These are phyloP conservation scores for Tricholomella constricta DNA, from an alignment of 768 basidiomycete genomes.

Conservation along the genomic window DNA sequence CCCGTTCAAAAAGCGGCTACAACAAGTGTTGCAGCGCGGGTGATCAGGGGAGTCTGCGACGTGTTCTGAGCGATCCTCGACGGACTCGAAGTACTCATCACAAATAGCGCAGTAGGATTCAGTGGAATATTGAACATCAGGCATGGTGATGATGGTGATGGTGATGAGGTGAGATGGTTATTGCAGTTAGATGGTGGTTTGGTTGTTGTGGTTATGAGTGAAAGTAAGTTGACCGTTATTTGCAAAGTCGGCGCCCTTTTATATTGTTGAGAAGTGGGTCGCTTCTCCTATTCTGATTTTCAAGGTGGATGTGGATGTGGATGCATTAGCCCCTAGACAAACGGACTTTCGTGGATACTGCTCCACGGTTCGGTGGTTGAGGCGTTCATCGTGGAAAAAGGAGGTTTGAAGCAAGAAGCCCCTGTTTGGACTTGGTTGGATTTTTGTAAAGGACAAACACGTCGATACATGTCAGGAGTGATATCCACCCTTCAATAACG, in stretches of 20 bases:
- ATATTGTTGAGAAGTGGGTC: background rate
- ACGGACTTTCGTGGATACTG: background rate
- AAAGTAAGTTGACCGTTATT: background rate
- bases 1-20: slow-evolving; percentile 19
- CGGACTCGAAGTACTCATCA: slow-evolving; percentile 21
- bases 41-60: slow-evolving; percentile 15
- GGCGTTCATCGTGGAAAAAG: background rate
- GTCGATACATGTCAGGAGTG: too few relatives aligned
- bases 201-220: background rate
- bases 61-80: slow-evolving; percentile 17
- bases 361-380: background rate
- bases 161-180: background rate
- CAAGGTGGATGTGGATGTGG: background rate
- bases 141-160: background rate
- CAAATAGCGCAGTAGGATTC: slow-evolving; percentile 22
- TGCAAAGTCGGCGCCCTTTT: background rate
- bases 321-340: background rate
- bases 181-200: background rate
- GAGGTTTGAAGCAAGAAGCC: too few relatives aligned
- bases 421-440: too few relatives aligned
- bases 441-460: too few relatives aligned
- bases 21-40: slow-evolving; percentile 23
- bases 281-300: slow-evolving; percentile 2
- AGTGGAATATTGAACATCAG: background rate
- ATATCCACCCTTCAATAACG: too few relatives aligned